Conservation (phyloP, 345 rosid genomes). For the Corchorus olitorius region DNA sequence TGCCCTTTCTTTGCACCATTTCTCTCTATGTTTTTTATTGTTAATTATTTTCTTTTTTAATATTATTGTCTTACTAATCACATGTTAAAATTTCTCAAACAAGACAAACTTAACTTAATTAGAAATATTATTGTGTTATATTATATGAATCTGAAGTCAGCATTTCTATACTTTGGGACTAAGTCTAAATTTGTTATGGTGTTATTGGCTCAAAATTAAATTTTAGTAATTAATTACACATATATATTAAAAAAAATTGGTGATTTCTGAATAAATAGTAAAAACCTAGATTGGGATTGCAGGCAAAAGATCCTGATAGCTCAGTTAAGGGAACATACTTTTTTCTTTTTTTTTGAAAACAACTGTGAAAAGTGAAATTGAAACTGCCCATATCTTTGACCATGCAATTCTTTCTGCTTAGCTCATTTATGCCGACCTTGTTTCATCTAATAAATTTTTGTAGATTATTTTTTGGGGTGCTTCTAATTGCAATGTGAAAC, state of each 20-base stretch:
- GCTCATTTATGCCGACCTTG: not conserved
- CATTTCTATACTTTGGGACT: not conserved
- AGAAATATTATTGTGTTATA: not conserved
- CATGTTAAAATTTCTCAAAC: constrained; percentile 4
- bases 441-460: not conserved
- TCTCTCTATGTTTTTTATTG: too few relatives aligned
- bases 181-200: not conserved
- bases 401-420: not conserved
- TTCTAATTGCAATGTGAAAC: not conserved
- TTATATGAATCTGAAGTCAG: not conserved
- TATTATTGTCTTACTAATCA: not conserved
- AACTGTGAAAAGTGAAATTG: not conserved
- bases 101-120: not conserved
- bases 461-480: not conserved
- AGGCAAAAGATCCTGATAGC: not conserved
- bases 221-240: too few relatives aligned
- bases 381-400: not conserved
- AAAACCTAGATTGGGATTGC: not conserved
- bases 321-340: not conserved
- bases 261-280: too few relatives aligned
- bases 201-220: too few relatives aligned
- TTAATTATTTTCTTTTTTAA: not conserved
- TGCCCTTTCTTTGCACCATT: not conserved
- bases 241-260: too few relatives aligned
- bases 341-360: not conserved